These are phyloP conservation scores for Xylaria hypoxylon DNA, from an alignment of 2,329 filamentous ascomycete species.

Conservation along the genomic window DNA sequence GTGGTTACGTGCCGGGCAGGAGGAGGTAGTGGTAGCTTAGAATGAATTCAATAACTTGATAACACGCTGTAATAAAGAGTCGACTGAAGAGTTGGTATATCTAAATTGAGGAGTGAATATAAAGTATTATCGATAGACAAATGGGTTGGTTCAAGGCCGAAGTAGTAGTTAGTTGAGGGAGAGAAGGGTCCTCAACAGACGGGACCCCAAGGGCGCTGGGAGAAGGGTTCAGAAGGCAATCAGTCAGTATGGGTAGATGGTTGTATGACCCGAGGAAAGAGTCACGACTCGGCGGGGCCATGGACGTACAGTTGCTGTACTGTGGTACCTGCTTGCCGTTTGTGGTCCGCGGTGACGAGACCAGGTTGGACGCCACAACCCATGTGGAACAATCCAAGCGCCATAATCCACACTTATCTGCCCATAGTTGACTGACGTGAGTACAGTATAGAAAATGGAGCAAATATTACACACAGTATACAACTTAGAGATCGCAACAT, in stretches of 20 bases:
- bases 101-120: background rate
- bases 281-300: conserved; percentile 48
- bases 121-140: conserved; percentile 13
- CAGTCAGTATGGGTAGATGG: background rate
- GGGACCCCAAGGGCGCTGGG: conserved; percentile 48
- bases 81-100: conserved; percentile 7
- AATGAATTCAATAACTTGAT: background rate
- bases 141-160: conserved; percentile 27
- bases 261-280: conserved; percentile 33
- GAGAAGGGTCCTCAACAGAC: conserved; percentile 49
- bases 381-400: too few species aligned
- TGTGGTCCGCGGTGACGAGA: too few species aligned
- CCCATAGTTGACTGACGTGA: too few species aligned
- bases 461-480: too few species aligned
- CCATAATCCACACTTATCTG: too few species aligned
- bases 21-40: background rate
- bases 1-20: conserved; percentile 40
- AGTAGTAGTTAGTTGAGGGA: background rate
- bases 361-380: too few species aligned
- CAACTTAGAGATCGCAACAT: too few species aligned
- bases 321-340: conserved; percentile 27
- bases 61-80: background rate
- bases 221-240: conserved; percentile 10
- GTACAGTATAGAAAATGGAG: too few species aligned
- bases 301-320: conserved; percentile 9